phyloP scores from a whole-genome alignment of 768 basidiomycete genomes.

The Trametes punicea region DNA sequence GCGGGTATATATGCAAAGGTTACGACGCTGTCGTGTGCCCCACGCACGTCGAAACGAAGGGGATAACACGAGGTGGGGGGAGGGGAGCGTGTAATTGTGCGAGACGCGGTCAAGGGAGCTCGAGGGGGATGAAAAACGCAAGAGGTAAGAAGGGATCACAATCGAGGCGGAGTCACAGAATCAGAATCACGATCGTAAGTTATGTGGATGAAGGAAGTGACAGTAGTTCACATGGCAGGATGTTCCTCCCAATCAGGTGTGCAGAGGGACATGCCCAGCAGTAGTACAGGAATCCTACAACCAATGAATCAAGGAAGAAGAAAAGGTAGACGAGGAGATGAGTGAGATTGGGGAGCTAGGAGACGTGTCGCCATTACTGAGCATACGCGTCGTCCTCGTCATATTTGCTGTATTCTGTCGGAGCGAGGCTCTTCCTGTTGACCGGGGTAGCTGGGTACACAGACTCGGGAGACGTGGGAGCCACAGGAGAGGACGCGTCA shows the following conservation, averaged over 20 bases:
- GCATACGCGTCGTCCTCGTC: slow-evolving; percentile 31
- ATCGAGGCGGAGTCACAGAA: background rate
- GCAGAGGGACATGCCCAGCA: background rate
- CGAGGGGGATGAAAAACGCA: background rate
- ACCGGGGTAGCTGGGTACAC: slow-evolving; percentile 2
- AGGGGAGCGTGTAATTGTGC: background rate
- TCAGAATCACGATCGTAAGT: slow-evolving; percentile 8
- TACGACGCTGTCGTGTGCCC: slow-evolving; percentile 17
- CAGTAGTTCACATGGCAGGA: slow-evolving; percentile 6
- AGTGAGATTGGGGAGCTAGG: background rate
- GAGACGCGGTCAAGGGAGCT: background rate
- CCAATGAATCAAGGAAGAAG: background rate
- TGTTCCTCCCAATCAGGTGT: background rate
- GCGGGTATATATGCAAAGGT: slow-evolving; percentile 10
- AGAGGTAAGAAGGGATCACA: background rate
- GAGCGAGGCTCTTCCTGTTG: slow-evolving; percentile 23
- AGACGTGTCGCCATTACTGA: slow-evolving; percentile 8
- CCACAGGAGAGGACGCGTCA: background rate
- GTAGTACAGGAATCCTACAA: slow-evolving; percentile 19
- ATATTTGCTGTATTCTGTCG: slow-evolving; percentile 29
- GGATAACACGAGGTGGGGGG: background rate
- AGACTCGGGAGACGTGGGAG: slow-evolving; percentile 4
- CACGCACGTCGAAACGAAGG: background rate
- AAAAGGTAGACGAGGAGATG: background rate
- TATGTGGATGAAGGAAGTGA: background rate